Evolutionary conservation across 2,329 filamentous ascomycete species (phyloP).

Genomic region (Colletotrichum eleusines): DNA sequence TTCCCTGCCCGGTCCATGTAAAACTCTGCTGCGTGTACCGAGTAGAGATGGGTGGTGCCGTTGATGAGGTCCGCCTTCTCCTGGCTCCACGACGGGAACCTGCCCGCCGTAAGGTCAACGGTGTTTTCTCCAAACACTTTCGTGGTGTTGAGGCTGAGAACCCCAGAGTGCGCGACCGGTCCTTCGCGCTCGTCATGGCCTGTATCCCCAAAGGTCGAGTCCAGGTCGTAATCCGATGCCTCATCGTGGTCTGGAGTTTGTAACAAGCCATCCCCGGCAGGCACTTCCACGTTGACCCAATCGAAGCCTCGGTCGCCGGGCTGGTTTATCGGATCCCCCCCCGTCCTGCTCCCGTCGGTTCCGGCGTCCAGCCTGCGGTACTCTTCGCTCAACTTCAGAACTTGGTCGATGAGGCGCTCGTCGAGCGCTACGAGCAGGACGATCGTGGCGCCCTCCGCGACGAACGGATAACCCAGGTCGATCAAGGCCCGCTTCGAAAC

Average conservation of each 20-base stretch:
- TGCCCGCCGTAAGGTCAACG: not conserved
- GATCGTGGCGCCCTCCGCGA: conserved; percentile 85
- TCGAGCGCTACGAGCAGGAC: conserved; percentile 86
- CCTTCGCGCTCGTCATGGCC: conserved; percentile 9
- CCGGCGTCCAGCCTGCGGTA: conserved; percentile 6
- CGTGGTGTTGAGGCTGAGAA: conserved; percentile 10
- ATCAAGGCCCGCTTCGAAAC: conserved; percentile 85
- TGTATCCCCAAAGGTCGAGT: not conserved
- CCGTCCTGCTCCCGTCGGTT: not conserved
- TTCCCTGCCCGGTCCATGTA: conserved; percentile 25
- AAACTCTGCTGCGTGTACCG: conserved; percentile 21
- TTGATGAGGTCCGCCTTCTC: conserved; percentile 8
- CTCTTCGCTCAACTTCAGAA: conserved; percentile 82
- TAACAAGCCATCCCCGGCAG: not conserved
- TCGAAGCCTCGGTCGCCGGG: not conserved
- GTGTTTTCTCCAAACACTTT: conserved; percentile 1
- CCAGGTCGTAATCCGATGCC: conserved; percentile 1
- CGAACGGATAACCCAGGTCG: conserved; percentile 86
- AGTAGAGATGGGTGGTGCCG: conserved; percentile 5
- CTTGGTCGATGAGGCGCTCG: conserved; percentile 90
- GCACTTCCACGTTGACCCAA: conserved; percentile 8
- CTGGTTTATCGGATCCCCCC: not conserved
- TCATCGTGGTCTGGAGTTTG: not conserved
- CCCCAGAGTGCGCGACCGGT: conserved; percentile 8
- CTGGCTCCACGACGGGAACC: conserved; percentile 6